Percentiles rank a stretch among this genome's conserved stretches.
Conservation (phyloP, 2,329 filamentous ascomycete genomes). For the Dothistroma septosporum region DNA sequence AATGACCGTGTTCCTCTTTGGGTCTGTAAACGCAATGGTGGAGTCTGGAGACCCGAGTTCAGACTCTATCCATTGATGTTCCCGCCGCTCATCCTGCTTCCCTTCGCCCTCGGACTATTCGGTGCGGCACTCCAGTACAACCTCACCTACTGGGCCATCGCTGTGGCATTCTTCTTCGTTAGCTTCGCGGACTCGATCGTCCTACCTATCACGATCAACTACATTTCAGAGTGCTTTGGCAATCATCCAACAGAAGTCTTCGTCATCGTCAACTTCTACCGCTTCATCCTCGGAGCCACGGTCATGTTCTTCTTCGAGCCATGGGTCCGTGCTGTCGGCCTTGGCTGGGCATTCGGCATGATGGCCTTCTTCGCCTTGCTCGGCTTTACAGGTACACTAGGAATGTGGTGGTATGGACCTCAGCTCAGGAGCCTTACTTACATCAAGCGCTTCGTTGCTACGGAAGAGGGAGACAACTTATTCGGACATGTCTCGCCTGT, state of each 20-base stretch:
- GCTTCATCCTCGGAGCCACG: conserved; percentile 12
- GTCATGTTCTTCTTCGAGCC: conserved; percentile 10
- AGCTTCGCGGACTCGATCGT: conserved; percentile 36
- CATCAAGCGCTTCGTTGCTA: background rate
- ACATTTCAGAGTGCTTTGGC: conserved; percentile 35
- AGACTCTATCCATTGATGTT: conserved; percentile 34
- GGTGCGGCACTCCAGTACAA: conserved; percentile 42
- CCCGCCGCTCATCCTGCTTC: conserved; percentile 35
- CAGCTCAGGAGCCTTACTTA: background rate
- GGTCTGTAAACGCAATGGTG: conserved; percentile 30
- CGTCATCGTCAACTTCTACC: conserved; percentile 33
- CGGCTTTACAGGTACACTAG: background rate
- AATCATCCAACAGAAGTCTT: conserved; percentile 38
- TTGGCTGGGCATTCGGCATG: conserved; percentile 15
- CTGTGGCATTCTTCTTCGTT: conserved; percentile 40
- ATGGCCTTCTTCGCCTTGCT: conserved; percentile 1
- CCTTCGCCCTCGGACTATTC: conserved; percentile 25
- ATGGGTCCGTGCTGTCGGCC: conserved; percentile 12
- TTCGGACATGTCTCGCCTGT: background rate
- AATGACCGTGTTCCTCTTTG: conserved; percentile 40
- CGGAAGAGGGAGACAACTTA: background rate
- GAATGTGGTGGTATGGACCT: conserved; percentile 1
- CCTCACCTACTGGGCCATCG: conserved; percentile 40
- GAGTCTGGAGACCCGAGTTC: conserved; percentile 41
- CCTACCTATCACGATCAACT: conserved; percentile 36